These are phyloP conservation scores for Populus hybrid DNA, from an alignment of 441 rosid species.

Conservation along the genomic window DNA sequence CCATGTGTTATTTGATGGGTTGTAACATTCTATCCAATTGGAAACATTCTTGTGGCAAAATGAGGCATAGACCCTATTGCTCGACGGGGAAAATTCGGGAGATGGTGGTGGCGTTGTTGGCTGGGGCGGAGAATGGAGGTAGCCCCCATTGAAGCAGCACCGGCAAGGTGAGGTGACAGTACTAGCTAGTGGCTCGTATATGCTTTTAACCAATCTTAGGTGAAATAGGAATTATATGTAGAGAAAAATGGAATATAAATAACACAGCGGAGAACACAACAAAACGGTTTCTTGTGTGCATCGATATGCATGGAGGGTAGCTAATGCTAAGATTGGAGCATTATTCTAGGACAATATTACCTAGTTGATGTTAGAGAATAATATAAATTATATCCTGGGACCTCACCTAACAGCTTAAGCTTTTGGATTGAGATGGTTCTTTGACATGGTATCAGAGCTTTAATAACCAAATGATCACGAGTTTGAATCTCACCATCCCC, in stretches of 20 bases:
- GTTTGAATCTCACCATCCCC: no score
- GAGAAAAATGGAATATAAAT: neutral
- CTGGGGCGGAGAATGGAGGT: slow-evolving; percentile 8
- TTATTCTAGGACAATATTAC: neutral
- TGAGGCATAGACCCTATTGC: slow-evolving; percentile 24
- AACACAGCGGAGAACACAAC: slow-evolving; percentile 20
- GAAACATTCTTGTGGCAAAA: slow-evolving; percentile 29
- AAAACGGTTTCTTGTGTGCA: neutral
- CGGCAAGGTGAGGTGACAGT: neutral
- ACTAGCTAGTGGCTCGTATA: neutral
- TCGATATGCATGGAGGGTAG: slow-evolving; percentile 10
- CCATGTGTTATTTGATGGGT: slow-evolving; percentile 39
- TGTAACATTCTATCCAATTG: slow-evolving; percentile 42
- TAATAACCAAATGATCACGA: no score
- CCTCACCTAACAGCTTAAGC: no score
- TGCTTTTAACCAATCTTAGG: neutral
- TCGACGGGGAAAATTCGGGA: neutral
- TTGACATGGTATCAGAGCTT: no score
- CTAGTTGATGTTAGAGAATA: no score
- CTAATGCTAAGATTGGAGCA: slow-evolving; percentile 12
- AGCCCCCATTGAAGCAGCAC: slow-evolving; percentile 33
- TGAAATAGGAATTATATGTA: slow-evolving; percentile 20
- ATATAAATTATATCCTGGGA: no score
- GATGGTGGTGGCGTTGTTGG: slow-evolving; percentile 6
- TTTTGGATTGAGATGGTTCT: no score